Evolutionary conservation across 78 protist species (phyloP).

Genomic region (Isochrysis galbana): DNA sequence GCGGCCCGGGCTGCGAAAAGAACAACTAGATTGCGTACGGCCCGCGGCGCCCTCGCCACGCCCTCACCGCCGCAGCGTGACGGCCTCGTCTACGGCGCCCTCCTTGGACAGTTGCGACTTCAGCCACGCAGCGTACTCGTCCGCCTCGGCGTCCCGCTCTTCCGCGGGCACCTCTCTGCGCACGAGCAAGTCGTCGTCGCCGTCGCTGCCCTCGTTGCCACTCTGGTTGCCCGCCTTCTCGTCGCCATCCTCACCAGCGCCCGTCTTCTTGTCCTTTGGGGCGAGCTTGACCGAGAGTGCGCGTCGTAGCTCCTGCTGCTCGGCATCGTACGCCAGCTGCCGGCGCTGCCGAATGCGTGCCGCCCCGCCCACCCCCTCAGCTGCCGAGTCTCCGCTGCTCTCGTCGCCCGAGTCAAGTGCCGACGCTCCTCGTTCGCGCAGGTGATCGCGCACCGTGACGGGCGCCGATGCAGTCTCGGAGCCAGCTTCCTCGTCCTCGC

Average conservation of each 20-base stretch:
- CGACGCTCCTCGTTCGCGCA: neutral
- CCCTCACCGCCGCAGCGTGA: neutral
- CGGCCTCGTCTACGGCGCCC: neutral
- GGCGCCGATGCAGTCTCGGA: neutral
- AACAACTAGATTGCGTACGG: too few relatives aligned
- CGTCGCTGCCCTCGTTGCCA: neutral
- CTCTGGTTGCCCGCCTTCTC: neutral
- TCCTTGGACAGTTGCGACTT: neutral
- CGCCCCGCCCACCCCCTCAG: neutral
- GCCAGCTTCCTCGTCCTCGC: neutral
- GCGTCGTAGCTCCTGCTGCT: neutral
- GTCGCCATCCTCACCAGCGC: neutral
- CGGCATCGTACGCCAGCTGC: neutral
- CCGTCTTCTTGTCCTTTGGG: too few relatives aligned
- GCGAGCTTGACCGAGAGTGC: neutral
- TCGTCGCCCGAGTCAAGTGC: neutral
- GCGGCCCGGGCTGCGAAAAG: too few relatives aligned
- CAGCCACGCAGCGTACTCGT: neutral
- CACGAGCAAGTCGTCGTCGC: neutral
- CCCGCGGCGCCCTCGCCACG: too few relatives aligned
- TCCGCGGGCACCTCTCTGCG: neutral
- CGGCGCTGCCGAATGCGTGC: neutral
- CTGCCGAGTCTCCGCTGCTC: neutral
- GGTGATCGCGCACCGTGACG: neutral
- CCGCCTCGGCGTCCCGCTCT: neutral